Percentiles rank a stretch among this genome's conserved stretches.
Conservation (phyloP, 805 yeast species). For the Saturnispora halmiae region DNA sequence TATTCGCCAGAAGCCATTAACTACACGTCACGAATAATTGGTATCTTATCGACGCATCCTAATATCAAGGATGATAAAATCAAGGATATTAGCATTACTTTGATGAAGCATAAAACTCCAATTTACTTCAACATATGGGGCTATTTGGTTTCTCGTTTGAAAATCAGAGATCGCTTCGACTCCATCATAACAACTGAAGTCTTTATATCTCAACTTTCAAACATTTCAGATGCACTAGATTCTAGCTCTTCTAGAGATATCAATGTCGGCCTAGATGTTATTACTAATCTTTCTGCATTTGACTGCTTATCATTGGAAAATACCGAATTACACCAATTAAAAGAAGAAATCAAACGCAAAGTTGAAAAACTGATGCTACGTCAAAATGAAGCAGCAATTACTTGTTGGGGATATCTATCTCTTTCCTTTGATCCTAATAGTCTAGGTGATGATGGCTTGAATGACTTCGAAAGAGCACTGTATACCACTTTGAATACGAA, state of each 20-base stretch:
- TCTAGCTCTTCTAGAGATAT: slow-evolving; percentile 18
- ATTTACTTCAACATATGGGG: slow-evolving; percentile 30
- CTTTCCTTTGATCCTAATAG: slow-evolving; percentile 24
- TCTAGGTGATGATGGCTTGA: slow-evolving; percentile 9
- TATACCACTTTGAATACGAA: slow-evolving; percentile 56
- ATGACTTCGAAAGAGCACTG: slow-evolving; percentile 34
- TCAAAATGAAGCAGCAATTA: slow-evolving; percentile 43
- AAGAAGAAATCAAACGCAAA: slow-evolving; percentile 21
- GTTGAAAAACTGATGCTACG: slow-evolving; percentile 39
- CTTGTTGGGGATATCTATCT: slow-evolving; percentile 48
- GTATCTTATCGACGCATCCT: slow-evolving; percentile 33
- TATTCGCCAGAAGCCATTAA: slow-evolving; percentile 20
- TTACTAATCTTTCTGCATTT: slow-evolving; percentile 37
- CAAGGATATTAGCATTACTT: slow-evolving; percentile 1
- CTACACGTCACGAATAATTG: slow-evolving; percentile 21
- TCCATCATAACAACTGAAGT: slow-evolving; percentile 14
- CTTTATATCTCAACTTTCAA: slow-evolving; percentile 19
- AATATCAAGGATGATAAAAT: slow-evolving; percentile 14
- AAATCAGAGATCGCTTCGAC: slow-evolving; percentile 26
- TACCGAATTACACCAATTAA: slow-evolving; percentile 15
- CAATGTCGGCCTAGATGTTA: slow-evolving; percentile 29
- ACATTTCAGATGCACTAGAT: slow-evolving; percentile 15
- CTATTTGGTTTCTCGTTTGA: slow-evolving; percentile 39
- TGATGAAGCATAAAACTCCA: slow-evolving; percentile 6
- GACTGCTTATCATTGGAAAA: slow-evolving; percentile 30